A percentile compares a stretch with the other conserved stretches of the same genome.
Evolutionary conservation across 805 yeast species (phyloP).

Genomic region (Diddensiella transvaalensis): DNA sequence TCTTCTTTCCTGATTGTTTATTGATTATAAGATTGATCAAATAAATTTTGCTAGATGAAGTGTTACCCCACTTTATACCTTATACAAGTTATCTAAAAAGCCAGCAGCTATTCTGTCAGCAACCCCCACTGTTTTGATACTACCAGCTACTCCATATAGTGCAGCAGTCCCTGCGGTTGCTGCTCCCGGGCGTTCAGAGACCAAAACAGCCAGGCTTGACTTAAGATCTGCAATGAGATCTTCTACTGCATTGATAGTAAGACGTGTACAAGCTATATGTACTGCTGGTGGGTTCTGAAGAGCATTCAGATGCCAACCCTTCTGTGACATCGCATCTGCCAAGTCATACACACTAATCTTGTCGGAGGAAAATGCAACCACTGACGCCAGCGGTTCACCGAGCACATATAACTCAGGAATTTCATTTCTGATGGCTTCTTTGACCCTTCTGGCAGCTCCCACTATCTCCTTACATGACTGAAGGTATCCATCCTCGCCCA

Average conservation of each 20-base stretch:
- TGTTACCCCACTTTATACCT: too few species aligned
- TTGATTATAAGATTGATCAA: too few species aligned
- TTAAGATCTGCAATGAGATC: conserved; percentile 54
- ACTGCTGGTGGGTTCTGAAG: conserved; percentile 88
- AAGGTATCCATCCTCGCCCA: conserved; percentile 82
- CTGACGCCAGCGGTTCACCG: conserved; percentile 85
- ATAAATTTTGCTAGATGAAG: too few species aligned
- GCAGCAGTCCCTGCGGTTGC: conserved; percentile 62
- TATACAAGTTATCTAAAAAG: conserved; percentile 78
- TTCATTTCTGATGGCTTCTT: conserved; percentile 40
- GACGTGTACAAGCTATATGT: conserved; percentile 81
- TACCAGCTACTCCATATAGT: conserved; percentile 93
- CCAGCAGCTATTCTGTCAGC: conserved; percentile 77
- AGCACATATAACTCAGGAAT: conserved; percentile 61
- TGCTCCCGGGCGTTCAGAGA: conserved; percentile 29
- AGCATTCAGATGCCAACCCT: conserved; percentile 88
- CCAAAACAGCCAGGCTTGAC: conserved; percentile 42
- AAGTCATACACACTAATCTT: conserved; percentile 68
- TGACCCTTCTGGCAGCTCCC: conserved; percentile 56
- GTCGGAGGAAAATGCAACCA: conserved; percentile 68
- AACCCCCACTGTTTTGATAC: conserved; percentile 75
- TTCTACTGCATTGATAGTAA: conserved; percentile 60
- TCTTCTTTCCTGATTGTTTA: too few species aligned
- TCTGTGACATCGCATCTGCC: conserved; percentile 61
- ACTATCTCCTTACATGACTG: conserved; percentile 66